These are phyloP conservation scores for Penicillium sclerotigenum DNA, from an alignment of 2,329 filamentous ascomycete species.

Conservation along the genomic window DNA sequence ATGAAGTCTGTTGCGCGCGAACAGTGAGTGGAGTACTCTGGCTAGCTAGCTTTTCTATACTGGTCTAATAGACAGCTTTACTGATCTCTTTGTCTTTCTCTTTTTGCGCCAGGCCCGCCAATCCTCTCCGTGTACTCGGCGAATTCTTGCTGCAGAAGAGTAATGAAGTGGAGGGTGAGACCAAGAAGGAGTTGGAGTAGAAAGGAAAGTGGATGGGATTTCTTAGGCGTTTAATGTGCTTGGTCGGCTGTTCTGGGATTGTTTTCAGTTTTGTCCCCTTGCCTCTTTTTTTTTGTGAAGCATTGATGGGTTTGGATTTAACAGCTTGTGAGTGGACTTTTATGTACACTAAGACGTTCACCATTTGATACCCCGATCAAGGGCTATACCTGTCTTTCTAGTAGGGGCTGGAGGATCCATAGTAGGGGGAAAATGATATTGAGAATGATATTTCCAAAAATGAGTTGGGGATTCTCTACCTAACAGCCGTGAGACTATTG, in stretches of 20 bases:
- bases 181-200: conserved; percentile 29
- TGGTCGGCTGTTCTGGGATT: not conserved
- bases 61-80: not conserved
- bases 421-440: not conserved
- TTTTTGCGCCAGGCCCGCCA: conserved; percentile 54
- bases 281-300: not conserved
- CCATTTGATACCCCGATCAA: not conserved
- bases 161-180: conserved; percentile 57
- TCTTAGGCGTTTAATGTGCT: conserved; percentile 9
- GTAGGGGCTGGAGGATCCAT: not conserved
- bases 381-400: not conserved
- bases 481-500: not conserved
- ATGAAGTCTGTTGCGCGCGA: conserved; percentile 71
- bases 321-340: not conserved
- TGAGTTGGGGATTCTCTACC: not conserved
- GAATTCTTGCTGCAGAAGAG: conserved; percentile 69
- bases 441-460: not conserved
- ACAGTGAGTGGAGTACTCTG: conserved; percentile 55
- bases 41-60: not conserved
- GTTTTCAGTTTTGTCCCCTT: not conserved
- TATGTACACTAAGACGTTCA: not conserved
- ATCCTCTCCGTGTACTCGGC: conserved; percentile 66
- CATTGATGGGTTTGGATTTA: not conserved
- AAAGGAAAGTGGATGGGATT: not conserved
- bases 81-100: not conserved